Percentiles rank a stretch among this genome's conserved stretches.
These are phyloP conservation scores for Rostrohypoxylon terebratum DNA, from an alignment of 495 filamentous ascomycete species.

Conservation along the genomic window DNA sequence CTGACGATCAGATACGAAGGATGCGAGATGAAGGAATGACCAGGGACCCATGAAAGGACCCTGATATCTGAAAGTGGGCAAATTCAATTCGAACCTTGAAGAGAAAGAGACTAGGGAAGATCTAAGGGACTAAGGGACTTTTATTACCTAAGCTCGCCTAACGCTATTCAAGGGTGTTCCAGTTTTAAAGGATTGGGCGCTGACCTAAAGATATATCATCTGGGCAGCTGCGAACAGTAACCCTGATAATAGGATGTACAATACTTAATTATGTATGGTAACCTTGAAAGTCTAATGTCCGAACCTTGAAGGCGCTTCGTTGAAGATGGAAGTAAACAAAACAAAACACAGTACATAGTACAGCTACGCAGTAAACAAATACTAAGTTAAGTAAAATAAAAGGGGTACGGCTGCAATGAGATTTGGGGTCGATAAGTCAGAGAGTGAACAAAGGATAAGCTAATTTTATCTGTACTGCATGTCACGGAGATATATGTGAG, in stretches of 20 bases:
- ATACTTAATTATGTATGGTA: background rate
- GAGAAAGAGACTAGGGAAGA: no score
- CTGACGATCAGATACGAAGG: constrained; percentile 48
- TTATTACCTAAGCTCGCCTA: constrained; percentile 40
- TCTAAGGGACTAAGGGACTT: background rate
- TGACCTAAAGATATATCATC: constrained; percentile 28
- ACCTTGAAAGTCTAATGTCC: constrained; percentile 29
- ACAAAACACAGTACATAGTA: constrained; percentile 13
- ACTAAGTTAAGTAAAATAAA: constrained; percentile 1
- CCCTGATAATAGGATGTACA: constrained; percentile 19
- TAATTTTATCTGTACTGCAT: constrained; percentile 21
- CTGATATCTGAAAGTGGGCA: constrained; percentile 41
- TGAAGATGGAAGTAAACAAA: constrained; percentile 22
- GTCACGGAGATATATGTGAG: constrained; percentile 30
- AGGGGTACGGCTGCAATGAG: constrained; percentile 3
- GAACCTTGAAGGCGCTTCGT: background rate
- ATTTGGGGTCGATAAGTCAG: background rate
- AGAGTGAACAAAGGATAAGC: constrained; percentile 2
- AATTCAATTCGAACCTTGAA: constrained; percentile 3
- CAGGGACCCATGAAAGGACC: constrained; percentile 44
- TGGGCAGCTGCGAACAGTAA: constrained; percentile 1
- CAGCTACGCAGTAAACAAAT: constrained; percentile 15
- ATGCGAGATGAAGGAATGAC: constrained; percentile 48
- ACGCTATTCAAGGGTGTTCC: background rate
- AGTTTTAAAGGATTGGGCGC: constrained; percentile 5